Base-by-base conservation (phyloP, 495 filamentous ascomycete species). In the Podospora appendiculata region DNA sequence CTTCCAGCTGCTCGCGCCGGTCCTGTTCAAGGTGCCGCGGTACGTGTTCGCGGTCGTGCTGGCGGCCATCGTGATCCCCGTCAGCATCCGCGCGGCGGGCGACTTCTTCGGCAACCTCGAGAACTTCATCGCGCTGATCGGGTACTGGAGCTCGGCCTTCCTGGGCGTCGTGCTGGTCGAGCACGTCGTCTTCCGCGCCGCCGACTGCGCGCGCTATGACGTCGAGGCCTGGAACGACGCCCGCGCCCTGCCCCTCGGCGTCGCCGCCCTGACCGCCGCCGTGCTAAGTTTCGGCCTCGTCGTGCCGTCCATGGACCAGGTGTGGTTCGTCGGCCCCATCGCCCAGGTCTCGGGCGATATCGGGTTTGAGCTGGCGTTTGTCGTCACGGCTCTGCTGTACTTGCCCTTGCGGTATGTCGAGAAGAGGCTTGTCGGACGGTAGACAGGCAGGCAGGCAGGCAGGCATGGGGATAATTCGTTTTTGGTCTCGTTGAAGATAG, bases 351-450 rank as follows among this genome's bases (percentile, higher is more conserved):
- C 79, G 14, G 79, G 79, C 2, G 79, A 83, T 62, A 73, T 83
- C 51, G 79, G 79, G 12, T 80, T 83, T 53, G 79, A 83, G 65
- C 45, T 80, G 48, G 79, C 77, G 0, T 75, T 81, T 56, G 70
- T 67, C 0, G 60, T 80, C 14, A 70, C 70, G 18, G 68, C 65
- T 7, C 5, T 74, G 53, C 58, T 81, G 35, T 82, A 82, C 53
- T 34, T 74, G 25, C 73, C 72, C 33, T 45, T 74, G 8, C 59
- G 73, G 49, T 58, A 49, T 33, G 9, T 72, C 40, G 73, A 77
- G 57, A 75, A 62, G 60, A 69, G 46, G 56, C 25, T 52, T 7
- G 16, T 39, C 10, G 57, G 62, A 25, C 45, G 60, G 49, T 62
- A 25, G 32, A 11, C 32, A 25, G 5, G 25, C 2, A 25, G 25